Base-by-base conservation (phyloP, 139 green algal species). In the Protoeuglena noctilucae region DNA sequence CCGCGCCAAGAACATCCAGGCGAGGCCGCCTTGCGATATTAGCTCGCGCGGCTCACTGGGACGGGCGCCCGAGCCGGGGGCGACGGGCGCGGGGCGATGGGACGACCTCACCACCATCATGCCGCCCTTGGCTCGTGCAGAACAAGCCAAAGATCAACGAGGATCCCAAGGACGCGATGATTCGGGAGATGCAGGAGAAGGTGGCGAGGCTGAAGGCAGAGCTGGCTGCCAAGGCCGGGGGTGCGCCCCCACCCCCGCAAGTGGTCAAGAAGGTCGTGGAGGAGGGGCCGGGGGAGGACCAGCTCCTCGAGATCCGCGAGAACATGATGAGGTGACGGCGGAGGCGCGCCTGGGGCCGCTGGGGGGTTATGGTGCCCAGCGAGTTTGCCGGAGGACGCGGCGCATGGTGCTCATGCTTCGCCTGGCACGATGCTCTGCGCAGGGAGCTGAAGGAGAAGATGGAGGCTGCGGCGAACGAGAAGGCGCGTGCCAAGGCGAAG, bases 101-200 rank as follows among this genome's bases (percentile, higher is more conserved):
- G n/a, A n/a, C n/a, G n/a, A n/a, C n/a, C n/a, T n/a, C n/a, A n/a
- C n/a, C n/a, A n/a, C n/a, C n/a, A n/a, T n/a, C n/a, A n/a, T n/a
- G n/a, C n/a, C n/a, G n/a, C n/a, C n/a, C n/a, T n/a, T n/a, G n/a
- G n/a, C n/a, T n/a, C n/a, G n/a, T n/a, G n/a, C 73, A 81, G 57
- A 93, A 93, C 75, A 86, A 87, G 68, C 79, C 80, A 17, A 51
- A 66, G 27, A 81, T 87, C 61, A 93, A 93, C 62, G 82, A 93
- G 68, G 80, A 87, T 43, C 80, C 82, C 51, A 88, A 87, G 72
- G 80, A 87, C 61, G 78, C 82, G 21, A 86, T 91, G 79, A 68
- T 91, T 7, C 62, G 77, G 12, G 72, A 73, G 61, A 69, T 69
- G 34, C 66, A 73, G 66, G 61, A 43, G 34, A 43, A 43, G 34